phyloP scores from a whole-genome alignment of 1,284 basidiomycete species.

The Microbotryum saponariae region DNA sequence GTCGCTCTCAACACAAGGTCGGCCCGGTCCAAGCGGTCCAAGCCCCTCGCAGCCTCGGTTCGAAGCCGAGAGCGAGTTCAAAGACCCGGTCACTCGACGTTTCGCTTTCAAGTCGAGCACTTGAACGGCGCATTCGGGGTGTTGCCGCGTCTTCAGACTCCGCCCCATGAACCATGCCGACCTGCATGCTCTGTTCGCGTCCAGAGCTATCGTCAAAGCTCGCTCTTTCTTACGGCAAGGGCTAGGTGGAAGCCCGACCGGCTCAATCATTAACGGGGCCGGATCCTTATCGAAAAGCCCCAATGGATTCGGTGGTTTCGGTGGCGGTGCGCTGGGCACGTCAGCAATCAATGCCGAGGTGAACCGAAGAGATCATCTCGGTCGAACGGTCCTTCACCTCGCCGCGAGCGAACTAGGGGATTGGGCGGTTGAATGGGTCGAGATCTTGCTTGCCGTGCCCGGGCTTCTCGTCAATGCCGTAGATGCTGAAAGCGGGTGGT shows the following conservation, averaged over 20 bases:
- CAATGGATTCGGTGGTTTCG: conserved; percentile 1
- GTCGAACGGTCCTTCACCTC: conserved; percentile 76
- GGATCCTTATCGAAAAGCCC: conserved; percentile 14
- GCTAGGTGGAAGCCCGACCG: not conserved
- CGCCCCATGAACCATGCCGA: conserved; percentile 23
- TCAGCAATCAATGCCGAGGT: conserved; percentile 47
- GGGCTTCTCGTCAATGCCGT: conserved; percentile 69
- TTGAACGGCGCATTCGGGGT: too few relatives aligned
- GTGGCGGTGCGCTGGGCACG: conserved; percentile 2
- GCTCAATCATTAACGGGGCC: not conserved
- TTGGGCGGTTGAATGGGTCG: conserved; percentile 67
- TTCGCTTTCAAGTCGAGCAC: too few relatives aligned
- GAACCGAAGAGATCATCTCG: conserved; percentile 63
- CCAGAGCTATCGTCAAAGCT: conserved; percentile 28
- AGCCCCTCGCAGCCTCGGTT: too few relatives aligned
- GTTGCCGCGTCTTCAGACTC: too few relatives aligned
- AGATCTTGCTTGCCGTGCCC: conserved; percentile 69
- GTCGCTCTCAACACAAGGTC: too few relatives aligned
- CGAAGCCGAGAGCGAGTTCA: too few relatives aligned
- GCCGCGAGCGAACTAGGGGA: conserved; percentile 54
- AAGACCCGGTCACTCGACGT: too few relatives aligned
- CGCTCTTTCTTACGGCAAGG: conserved; percentile 21
- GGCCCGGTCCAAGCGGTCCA: too few relatives aligned
- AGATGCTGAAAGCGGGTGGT: conserved; percentile 84
- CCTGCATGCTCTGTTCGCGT: conserved; percentile 27